Evolutionary conservation across 345 rosid genomes (phyloP).

Genomic region (Euphorbia tirucalli): DNA sequence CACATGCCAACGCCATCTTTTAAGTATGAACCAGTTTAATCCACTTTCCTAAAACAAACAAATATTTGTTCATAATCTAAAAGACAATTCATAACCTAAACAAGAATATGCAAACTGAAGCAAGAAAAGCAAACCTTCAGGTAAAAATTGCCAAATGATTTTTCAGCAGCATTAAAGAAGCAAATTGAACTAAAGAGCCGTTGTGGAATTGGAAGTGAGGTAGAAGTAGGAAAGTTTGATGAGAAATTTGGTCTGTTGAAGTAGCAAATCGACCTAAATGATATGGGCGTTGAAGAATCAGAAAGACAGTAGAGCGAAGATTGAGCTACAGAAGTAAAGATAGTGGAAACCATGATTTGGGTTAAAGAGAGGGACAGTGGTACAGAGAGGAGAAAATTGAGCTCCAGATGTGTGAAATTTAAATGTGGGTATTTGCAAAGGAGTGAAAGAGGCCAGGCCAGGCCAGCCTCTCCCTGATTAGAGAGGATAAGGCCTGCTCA

Average conservation of each 20-base stretch:
- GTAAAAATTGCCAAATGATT: constrained; percentile 30
- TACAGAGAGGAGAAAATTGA: too few relatives aligned
- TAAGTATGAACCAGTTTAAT: constrained; percentile 51
- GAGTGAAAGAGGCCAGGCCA: too few relatives aligned
- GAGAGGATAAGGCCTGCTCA: too few relatives aligned
- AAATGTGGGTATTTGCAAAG: too few relatives aligned
- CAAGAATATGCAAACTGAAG: background rate
- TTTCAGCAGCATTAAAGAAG: constrained; percentile 50
- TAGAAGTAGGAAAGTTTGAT: constrained; percentile 20
- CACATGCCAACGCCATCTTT: constrained; percentile 94
- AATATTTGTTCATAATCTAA: background rate
- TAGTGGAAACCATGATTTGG: constrained; percentile 40
- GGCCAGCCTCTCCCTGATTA: too few relatives aligned
- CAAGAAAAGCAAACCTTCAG: constrained; percentile 14
- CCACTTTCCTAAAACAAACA: constrained; percentile 24
- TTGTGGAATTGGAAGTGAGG: constrained; percentile 11
- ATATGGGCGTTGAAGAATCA: constrained; percentile 7
- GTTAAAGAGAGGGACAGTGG: too few relatives aligned
- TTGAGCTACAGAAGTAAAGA: constrained; percentile 34
- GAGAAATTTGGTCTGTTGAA: constrained; percentile 6
- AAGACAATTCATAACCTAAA: background rate
- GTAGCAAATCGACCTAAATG: too few relatives aligned
- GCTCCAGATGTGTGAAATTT: too few relatives aligned
- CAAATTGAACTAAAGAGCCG: constrained; percentile 27
- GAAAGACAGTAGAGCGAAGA: constrained; percentile 36